A percentile compares a stretch with the other conserved stretches of the same genome.
Evolutionary conservation across 768 basidiomycete genomes (phyloP).

Genomic region (Mrakia blollopis): DNA sequence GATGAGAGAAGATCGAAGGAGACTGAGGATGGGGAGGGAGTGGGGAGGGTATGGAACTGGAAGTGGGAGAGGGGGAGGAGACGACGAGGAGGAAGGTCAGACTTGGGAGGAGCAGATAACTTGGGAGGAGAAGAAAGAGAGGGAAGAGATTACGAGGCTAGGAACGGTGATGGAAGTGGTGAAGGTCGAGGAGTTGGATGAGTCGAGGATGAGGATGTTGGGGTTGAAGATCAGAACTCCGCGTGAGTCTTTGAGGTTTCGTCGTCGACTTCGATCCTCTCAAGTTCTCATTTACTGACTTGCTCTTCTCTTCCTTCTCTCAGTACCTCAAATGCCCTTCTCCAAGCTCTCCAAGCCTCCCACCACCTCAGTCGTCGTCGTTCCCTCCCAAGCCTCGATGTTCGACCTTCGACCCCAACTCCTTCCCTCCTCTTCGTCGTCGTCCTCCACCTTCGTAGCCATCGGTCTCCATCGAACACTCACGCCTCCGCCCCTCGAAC

Average conservation of each 20-base stretch:
- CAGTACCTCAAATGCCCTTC: background rate
- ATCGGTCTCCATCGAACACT: background rate
- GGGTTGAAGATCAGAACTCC: background rate
- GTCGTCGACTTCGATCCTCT: background rate
- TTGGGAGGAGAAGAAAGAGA: background rate
- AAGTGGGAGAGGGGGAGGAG: background rate
- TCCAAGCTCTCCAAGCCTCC: background rate
- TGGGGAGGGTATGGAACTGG: background rate
- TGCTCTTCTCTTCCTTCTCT: background rate
- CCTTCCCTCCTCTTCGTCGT: background rate
- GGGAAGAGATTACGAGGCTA: background rate
- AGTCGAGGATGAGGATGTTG: background rate
- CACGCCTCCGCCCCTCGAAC: background rate
- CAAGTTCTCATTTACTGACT: background rate
- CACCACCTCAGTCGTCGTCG: background rate
- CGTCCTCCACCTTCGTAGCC: background rate
- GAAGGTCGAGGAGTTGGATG: background rate
- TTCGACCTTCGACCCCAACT: background rate
- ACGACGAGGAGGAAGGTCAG: background rate
- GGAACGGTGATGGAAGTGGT: conserved; percentile 9
- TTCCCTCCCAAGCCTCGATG: background rate
- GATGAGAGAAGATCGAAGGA: background rate
- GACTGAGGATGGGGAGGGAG: background rate
- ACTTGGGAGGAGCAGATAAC: background rate
- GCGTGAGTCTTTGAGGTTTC: background rate